Conservation (phyloP, 768 basidiomycete species). For the Leccinum truebloodii region DNA sequence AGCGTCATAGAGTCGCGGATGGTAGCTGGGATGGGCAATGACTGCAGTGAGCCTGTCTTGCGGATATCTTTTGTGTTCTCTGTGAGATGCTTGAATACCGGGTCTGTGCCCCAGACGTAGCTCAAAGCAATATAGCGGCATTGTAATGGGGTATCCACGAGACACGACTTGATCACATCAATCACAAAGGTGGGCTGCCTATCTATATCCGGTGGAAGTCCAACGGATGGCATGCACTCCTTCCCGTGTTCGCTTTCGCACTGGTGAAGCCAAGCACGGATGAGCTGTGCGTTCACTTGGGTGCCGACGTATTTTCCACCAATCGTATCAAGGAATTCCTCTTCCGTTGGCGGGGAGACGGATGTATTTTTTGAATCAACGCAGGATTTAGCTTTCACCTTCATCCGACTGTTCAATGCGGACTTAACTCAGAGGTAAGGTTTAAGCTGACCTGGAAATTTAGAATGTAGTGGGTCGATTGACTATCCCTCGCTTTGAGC, state of each 20-base stretch:
- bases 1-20: constrained; percentile 27
- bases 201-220: not conserved
- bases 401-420: not conserved
- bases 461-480: constrained; percentile 1
- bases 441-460: constrained; percentile 8
- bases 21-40: constrained; percentile 19
- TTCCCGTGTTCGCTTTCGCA: constrained; percentile 16
- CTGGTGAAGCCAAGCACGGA: constrained; percentile 16
- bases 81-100: constrained; percentile 13
- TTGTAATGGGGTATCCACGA: constrained; percentile 17
- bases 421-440: not conserved
- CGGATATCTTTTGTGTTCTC: constrained; percentile 9
- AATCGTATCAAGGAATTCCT: not conserved
- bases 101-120: constrained; percentile 22
- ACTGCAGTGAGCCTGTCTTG: not conserved
- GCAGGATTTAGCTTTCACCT: constrained; percentile 9
- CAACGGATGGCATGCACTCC: constrained; percentile 6
- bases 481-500: not conserved
- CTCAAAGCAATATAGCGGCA: constrained; percentile 29
- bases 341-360: not conserved
- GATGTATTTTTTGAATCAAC: not conserved
- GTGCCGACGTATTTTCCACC: constrained; percentile 12
- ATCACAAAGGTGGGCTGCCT: constrained; percentile 15
- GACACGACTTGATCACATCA: constrained; percentile 18
- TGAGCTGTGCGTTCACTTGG: constrained; percentile 9